Conservation (phyloP, 2,329 filamentous ascomycete species). For the Periconia macrospinosa region DNA sequence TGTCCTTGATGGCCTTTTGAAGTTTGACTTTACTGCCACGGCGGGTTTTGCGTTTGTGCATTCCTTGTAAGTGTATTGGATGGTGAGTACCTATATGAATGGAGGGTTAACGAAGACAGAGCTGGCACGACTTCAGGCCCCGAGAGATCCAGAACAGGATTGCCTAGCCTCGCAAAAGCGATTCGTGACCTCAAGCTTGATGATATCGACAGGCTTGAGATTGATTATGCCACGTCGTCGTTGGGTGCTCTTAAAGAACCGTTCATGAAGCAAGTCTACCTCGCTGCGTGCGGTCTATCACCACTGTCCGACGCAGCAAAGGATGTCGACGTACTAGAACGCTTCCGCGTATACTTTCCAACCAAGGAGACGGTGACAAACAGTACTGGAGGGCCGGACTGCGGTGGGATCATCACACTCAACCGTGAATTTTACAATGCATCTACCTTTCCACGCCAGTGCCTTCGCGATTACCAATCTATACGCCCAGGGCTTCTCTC, state of each 20-base stretch:
- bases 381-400: conserved; percentile 63
- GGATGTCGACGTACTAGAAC: conserved; percentile 11
- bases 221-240: conserved; percentile 82
- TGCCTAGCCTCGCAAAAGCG: conserved; percentile 71
- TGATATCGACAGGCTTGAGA: conserved; percentile 54
- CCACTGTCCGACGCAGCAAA: conserved; percentile 4
- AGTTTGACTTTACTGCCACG: conserved; percentile 82
- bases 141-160: conserved; percentile 61
- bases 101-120: conserved; percentile 15
- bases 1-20: conserved; percentile 68
- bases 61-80: conserved; percentile 65
- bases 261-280: conserved; percentile 64
- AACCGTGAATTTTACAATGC: conserved; percentile 72
- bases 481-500: conserved; percentile 72
- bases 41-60: conserved; percentile 77
- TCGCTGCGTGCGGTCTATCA: conserved; percentile 54
- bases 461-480: conserved; percentile 77
- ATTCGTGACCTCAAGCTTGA: conserved; percentile 48
- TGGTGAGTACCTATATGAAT: not conserved
- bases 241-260: conserved; percentile 73
- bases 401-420: conserved; percentile 82
- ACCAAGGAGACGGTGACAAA: conserved; percentile 50
- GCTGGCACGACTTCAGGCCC: conserved; percentile 38
- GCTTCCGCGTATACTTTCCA: conserved; percentile 38
- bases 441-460: conserved; percentile 67